phyloP scores from a whole-genome alignment of 441 rosid genomes.

The Bruguiera hainesii region DNA sequence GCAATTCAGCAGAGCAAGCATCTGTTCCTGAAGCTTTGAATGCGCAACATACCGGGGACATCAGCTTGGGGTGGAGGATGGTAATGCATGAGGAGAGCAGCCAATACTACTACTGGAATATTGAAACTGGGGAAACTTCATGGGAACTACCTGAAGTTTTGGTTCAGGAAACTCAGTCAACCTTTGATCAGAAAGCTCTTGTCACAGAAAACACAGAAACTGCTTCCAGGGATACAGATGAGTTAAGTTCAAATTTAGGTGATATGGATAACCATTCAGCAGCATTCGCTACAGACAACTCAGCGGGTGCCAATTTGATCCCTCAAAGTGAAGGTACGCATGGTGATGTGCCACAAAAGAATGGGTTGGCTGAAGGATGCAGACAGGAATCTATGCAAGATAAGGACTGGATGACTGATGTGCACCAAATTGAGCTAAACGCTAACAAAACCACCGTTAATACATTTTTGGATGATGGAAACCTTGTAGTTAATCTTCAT shows the following conservation, averaged over 20 bases:
- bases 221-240: constrained; percentile 25
- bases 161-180: constrained; percentile 34
- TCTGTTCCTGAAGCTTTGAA: constrained; percentile 38
- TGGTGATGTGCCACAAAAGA: constrained; percentile 23
- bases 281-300: constrained; percentile 21
- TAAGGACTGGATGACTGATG: constrained; percentile 28
- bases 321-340: constrained; percentile 30
- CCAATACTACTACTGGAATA: constrained; percentile 95
- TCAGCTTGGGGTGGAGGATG: constrained; percentile 70
- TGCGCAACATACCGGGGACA: constrained; percentile 46
- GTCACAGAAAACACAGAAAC: constrained; percentile 33
- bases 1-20: constrained; percentile 32
- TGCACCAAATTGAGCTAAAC: constrained; percentile 28
- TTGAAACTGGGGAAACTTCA: constrained; percentile 93
- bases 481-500: constrained; percentile 19
- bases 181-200: constrained; percentile 26
- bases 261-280: constrained; percentile 37
- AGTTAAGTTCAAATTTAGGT: constrained; percentile 26
- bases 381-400: constrained; percentile 28
- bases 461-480: constrained; percentile 24
- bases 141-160: constrained; percentile 79
- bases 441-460: constrained; percentile 27
- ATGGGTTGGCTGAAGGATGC: constrained; percentile 35
- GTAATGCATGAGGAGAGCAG: constrained; percentile 88
- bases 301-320: constrained; percentile 26